Percentiles rank a stretch among this genome's conserved stretches.
Evolutionary conservation across 1,284 basidiomycete genomes (phyloP).

Genomic region (Cutaneotrichosporon dermatis): DNA sequence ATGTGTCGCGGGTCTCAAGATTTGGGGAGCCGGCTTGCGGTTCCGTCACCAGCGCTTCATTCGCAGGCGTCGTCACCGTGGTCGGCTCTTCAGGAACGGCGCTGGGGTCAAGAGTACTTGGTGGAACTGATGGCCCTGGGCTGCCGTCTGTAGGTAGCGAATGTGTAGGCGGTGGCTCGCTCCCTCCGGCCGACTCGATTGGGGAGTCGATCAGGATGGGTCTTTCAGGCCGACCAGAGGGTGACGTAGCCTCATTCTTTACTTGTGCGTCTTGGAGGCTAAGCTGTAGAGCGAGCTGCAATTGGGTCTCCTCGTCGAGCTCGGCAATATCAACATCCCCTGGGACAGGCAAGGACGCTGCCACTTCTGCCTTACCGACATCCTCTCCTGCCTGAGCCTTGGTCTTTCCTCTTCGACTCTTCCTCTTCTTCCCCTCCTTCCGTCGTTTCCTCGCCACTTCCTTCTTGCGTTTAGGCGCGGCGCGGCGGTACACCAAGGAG

Average conservation of each 20-base stretch:
- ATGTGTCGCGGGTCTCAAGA: too few relatives aligned
- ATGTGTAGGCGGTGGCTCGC: neutral
- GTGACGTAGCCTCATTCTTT: neutral
- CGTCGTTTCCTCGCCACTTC: constrained; percentile 3
- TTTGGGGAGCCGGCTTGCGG: neutral
- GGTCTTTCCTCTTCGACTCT: neutral
- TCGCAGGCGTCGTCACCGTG: too few relatives aligned
- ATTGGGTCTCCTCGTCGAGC: constrained; percentile 22
- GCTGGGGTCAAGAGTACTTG: too few relatives aligned
- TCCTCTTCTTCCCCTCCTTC: constrained; percentile 9
- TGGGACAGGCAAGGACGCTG: neutral
- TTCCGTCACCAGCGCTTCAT: neutral
- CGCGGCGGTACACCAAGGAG: constrained; percentile 48
- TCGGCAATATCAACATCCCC: neutral
- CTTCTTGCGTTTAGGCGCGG: constrained; percentile 27
- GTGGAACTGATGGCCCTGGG: too few relatives aligned
- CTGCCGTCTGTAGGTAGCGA: too few relatives aligned
- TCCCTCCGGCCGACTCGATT: neutral
- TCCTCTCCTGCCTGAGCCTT: neutral
- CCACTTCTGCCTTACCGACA: neutral
- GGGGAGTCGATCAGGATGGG: too few relatives aligned
- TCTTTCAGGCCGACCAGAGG: too few relatives aligned
- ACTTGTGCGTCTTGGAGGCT: constrained; percentile 9
- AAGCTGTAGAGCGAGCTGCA: constrained; percentile 30
- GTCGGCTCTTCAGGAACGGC: too few relatives aligned